Conservation (phyloP, 1,284 basidiomycete genomes). For the Tilletia walkeri region DNA sequence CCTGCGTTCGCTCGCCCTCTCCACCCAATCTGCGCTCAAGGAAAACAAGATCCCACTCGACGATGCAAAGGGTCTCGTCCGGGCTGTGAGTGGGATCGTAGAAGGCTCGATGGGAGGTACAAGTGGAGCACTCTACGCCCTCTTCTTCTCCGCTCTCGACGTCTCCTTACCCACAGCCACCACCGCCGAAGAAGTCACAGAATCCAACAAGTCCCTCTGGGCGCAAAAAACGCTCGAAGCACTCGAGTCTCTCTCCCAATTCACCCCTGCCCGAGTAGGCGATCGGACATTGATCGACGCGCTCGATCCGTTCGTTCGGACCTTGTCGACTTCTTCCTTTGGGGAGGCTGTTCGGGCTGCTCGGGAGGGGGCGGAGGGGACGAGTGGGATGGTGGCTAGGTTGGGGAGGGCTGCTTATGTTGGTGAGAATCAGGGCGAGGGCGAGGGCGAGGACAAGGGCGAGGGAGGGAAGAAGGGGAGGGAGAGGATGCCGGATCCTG, state of each 20-base stretch:
- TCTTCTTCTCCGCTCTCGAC: slow-evolving; percentile 61
- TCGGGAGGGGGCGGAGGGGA: slow-evolving; percentile 60
- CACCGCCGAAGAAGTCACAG: neutral
- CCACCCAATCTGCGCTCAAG: slow-evolving; percentile 43
- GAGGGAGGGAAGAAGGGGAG: neutral
- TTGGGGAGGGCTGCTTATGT: slow-evolving; percentile 64
- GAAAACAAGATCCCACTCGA: slow-evolving; percentile 35
- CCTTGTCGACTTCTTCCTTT: slow-evolving; percentile 41
- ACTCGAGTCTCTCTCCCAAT: slow-evolving; percentile 52
- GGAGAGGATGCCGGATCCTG: slow-evolving; percentile 61
- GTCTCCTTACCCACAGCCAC: slow-evolving; percentile 29
- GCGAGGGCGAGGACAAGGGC: neutral
- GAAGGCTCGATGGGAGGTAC: slow-evolving; percentile 58
- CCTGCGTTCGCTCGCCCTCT: slow-evolving; percentile 31
- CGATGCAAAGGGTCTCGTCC: neutral
- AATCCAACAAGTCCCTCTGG: slow-evolving; percentile 46
- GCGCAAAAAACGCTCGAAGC: slow-evolving; percentile 42
- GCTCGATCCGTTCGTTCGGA: slow-evolving; percentile 60
- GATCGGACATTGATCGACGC: slow-evolving; percentile 65
- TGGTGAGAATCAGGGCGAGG: slow-evolving; percentile 45
- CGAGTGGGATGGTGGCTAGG: slow-evolving; percentile 60
- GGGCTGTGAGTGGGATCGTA: slow-evolving; percentile 44
- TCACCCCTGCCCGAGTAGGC: slow-evolving; percentile 63
- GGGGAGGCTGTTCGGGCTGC: slow-evolving; percentile 56
- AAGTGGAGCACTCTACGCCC: slow-evolving; percentile 60